phyloP scores from a whole-genome alignment of 208 protist genomes.

The Trypanosomatidae sp. region DNA sequence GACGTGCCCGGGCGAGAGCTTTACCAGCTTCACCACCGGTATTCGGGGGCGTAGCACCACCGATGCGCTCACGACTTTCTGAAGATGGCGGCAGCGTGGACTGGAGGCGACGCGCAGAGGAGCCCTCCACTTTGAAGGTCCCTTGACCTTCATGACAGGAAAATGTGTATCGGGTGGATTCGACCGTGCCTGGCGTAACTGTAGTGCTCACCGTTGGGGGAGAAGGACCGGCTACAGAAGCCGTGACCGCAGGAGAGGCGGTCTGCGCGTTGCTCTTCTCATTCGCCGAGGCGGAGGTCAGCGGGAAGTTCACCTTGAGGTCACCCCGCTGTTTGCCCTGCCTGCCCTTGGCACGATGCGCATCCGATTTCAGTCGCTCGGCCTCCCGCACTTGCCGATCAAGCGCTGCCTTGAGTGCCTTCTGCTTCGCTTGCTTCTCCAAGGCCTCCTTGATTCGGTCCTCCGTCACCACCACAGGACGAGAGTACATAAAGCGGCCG shows the following conservation, averaged over 20 bases:
- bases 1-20: background rate
- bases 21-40: slow-evolving; percentile 5
- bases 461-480: slow-evolving; percentile 60
- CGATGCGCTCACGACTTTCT: slow-evolving; percentile 7
- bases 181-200: background rate
- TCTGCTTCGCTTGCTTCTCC: slow-evolving; percentile 65
- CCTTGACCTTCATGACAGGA: slow-evolving; percentile 43
- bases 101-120: slow-evolving; percentile 1
- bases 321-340: background rate
- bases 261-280: background rate
- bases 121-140: slow-evolving; percentile 31
- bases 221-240: background rate
- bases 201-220: background rate
- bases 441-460: slow-evolving; percentile 57
- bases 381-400: slow-evolving; percentile 68
- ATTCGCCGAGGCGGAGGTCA: background rate
- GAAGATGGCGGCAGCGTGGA: slow-evolving; percentile 16
- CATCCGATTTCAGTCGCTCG: slow-evolving; percentile 28
- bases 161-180: slow-evolving; percentile 46
- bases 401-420: slow-evolving; percentile 55
- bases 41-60: background rate
- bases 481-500: slow-evolving; percentile 36
- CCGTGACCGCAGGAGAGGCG: background rate
- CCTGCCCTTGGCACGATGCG: slow-evolving; percentile 19
- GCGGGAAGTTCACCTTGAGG: slow-evolving; percentile 1